Conservation (phyloP, 768 basidiomycete genomes). For the Auricularia auricula-judae region DNA sequence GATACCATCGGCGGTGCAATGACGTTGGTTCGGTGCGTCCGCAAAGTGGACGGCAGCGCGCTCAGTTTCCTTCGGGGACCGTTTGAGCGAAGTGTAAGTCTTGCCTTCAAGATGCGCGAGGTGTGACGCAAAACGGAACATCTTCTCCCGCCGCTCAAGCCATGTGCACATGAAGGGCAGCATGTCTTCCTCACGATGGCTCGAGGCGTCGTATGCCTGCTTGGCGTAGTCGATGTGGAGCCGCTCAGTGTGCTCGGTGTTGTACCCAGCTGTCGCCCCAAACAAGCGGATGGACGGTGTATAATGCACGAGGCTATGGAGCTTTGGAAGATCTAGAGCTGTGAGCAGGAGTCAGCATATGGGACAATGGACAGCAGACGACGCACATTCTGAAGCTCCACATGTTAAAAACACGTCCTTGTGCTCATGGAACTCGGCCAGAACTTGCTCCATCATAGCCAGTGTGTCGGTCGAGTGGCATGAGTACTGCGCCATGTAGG, state of each 20-base stretch:
- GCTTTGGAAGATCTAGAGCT: slow-evolving; percentile 23
- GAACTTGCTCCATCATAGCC: neutral
- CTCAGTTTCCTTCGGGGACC: neutral
- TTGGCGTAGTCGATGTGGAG: neutral
- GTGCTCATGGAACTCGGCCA: slow-evolving; percentile 6
- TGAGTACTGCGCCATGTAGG: slow-evolving; percentile 14
- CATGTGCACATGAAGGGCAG: neutral
- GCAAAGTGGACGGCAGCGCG: neutral
- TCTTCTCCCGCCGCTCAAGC: neutral
- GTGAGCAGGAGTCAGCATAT: neutral
- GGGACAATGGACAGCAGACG: neutral
- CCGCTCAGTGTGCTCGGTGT: neutral
- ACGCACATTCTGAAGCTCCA: slow-evolving; percentile 2
- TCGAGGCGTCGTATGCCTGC: neutral
- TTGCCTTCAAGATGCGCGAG: neutral
- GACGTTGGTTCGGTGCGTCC: neutral
- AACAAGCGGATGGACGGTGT: slow-evolving; percentile 9
- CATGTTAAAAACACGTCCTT: slow-evolving; percentile 5
- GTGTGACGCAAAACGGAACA: neutral
- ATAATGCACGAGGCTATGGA: slow-evolving; percentile 13
- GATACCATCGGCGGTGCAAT: neutral
- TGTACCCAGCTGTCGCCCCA: slow-evolving; percentile 5
- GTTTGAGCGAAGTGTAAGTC: neutral
- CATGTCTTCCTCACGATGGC: neutral
- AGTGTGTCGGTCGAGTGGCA: slow-evolving; percentile 9